phyloP scores from a whole-genome alignment of 1,284 basidiomycete genomes.

The Cryptococcus sp. region DNA sequence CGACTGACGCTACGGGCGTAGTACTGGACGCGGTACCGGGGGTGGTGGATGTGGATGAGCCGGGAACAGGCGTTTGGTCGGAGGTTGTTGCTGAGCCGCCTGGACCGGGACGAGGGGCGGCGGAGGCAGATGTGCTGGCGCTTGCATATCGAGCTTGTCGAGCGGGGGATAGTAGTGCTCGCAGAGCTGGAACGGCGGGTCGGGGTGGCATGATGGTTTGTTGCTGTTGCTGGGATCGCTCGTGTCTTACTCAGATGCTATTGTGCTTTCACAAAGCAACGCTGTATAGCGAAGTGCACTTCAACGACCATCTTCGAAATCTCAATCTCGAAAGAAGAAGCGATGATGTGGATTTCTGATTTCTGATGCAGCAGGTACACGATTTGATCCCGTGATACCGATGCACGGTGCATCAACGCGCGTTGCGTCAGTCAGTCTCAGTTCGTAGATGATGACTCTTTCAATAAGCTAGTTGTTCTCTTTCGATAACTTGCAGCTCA shows the following conservation, averaged over 20 bases:
- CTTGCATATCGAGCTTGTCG: not conserved
- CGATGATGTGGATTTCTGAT: constrained; percentile 2
- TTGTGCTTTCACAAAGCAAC: too few species aligned
- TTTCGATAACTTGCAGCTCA: too few species aligned
- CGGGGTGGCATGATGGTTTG: constrained; percentile 7
- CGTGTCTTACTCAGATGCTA: too few species aligned
- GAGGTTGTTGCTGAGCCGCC: constrained; percentile 4
- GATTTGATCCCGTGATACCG: too few species aligned
- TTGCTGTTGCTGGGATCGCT: not conserved
- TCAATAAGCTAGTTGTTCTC: too few species aligned
- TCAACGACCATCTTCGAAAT: too few species aligned
- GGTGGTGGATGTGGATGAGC: constrained; percentile 15
- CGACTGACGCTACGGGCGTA: too few species aligned
- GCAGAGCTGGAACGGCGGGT: constrained; percentile 4
- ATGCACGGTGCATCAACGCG: too few species aligned
- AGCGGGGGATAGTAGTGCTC: not conserved
- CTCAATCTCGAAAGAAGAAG: too few species aligned
- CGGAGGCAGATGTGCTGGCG: not conserved
- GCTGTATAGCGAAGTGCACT: too few species aligned
- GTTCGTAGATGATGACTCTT: too few species aligned
- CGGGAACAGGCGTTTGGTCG: constrained; percentile 4
- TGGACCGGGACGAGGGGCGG: not conserved
- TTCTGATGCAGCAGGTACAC: not conserved
- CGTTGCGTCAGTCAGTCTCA: too few species aligned
- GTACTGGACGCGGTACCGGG: constrained; percentile 11